These are phyloP conservation scores for Ophiostoma sp. DNA, from an alignment of 2,329 filamentous ascomycete species.

Conservation along the genomic window DNA sequence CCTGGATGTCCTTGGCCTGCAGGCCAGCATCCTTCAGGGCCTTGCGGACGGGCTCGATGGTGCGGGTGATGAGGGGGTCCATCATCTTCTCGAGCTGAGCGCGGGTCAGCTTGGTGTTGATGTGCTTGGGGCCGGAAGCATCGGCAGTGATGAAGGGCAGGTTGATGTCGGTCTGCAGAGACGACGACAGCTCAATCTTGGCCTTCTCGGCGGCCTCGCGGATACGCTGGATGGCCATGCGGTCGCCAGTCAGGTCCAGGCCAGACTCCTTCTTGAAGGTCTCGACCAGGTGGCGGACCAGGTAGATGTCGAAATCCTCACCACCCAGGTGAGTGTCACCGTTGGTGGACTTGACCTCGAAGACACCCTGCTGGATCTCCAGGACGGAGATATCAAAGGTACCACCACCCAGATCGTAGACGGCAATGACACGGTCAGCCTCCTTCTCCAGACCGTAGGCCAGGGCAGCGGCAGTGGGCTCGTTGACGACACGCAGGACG, in stretches of 20 bases:
- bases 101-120: constrained; percentile 99
- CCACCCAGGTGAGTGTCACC: constrained; percentile 97
- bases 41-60: constrained; percentile 94
- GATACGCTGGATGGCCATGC: constrained; percentile 98
- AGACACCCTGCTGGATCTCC: constrained; percentile 41
- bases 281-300: constrained; percentile 89
- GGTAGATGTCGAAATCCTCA: constrained; percentile 96
- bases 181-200: constrained; percentile 97
- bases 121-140: constrained; percentile 92
- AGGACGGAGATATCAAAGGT: constrained; percentile 93
- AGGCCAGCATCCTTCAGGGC: constrained; percentile 94
- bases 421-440: constrained; percentile 82
- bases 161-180: constrained; percentile 94
- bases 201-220: constrained; percentile 98
- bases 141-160: constrained; percentile 98
- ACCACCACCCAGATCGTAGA: constrained; percentile 97
- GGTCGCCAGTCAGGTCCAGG: constrained; percentile 83
- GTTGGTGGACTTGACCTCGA: constrained; percentile 96
- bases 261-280: constrained; percentile 87
- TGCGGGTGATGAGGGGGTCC: constrained; percentile 97
- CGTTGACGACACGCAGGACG: constrained; percentile 99
- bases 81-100: constrained; percentile 98
- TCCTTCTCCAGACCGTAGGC: constrained; percentile 99
- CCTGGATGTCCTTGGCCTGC: constrained; percentile 71
- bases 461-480: constrained; percentile 94